Base-by-base conservation (phyloP, 2,329 filamentous ascomycete species). In the Dichotomopilus funicola region DNA sequence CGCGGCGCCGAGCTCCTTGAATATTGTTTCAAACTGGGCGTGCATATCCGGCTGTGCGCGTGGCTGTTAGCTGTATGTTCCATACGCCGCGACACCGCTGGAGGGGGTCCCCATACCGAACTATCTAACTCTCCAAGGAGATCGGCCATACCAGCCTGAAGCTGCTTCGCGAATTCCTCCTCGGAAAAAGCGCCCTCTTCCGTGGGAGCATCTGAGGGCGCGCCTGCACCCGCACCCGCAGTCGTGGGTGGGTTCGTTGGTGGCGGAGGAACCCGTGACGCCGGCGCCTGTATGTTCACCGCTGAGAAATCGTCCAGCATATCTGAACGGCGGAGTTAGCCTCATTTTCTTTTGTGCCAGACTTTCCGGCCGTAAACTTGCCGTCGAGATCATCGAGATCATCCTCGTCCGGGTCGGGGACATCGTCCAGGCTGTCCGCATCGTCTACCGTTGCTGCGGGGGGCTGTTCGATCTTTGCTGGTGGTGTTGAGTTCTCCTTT, bases 311-410 rank as follows among this genome's bases (percentile, higher is more conserved):
- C 88, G 68, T 96, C 90, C 33, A 99, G 85, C 71, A 97, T 87
- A 64, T 97, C 92, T 92, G 62, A 44, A 12, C 31, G n/a, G 46
- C 52, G 41, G 6, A 50, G 54, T 62, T 52, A 63, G 59, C 40
- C 33, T 53, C 12, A 53, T 13, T 10, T 5, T 8, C 19, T 36
- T 27, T 9, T 9, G 34, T 35, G 19, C 36, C 5, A 45, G 44
- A 43, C 19, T 34, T 19, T 9, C 13, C n/a, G 19, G 3, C 34
- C 19, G 49, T 65, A 7, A 42, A 42, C 75, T 63, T 71, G 89
- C 89, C 90, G 72, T 99, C 94, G 45, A 99, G 76, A 66, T 97
- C 94, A 66, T 96, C 89, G 19, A 94, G 75, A 63, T 94, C 89
- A 71, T 94, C 94, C 71, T 95, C 91, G 62, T 97, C 92, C 6